Percentiles rank a stretch among this genome's conserved stretches.
Conservation (phyloP, 306 rosid species). For the Mucuna pruriens region DNA sequence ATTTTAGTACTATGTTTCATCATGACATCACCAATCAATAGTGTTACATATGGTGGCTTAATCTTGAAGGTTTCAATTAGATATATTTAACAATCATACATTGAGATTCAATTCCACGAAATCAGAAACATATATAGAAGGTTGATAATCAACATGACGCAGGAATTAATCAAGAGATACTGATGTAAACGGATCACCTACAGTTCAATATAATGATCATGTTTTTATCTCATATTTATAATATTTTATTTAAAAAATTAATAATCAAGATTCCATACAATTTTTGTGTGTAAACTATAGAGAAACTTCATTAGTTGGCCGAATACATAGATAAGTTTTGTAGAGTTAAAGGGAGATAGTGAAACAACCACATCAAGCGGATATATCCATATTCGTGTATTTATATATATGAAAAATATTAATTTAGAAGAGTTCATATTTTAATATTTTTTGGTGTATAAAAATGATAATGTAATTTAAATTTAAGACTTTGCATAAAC, state of each 20-base stretch:
- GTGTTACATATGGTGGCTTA: not conserved
- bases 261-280: not conserved
- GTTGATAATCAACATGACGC: not conserved
- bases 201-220: not conserved
- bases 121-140: not conserved
- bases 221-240: not conserved
- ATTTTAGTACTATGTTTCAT: slow-evolving; percentile 33
- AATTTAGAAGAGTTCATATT: too few relatives aligned
- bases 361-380: not conserved
- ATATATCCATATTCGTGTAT: too few relatives aligned
- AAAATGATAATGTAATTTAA: too few relatives aligned
- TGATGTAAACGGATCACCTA: not conserved
- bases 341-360: not conserved
- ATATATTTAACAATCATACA: not conserved
- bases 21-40: slow-evolving; percentile 39
- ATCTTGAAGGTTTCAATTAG: slow-evolving; percentile 7
- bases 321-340: not conserved
- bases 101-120: not conserved
- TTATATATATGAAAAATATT: too few relatives aligned
- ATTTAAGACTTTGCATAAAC: too few relatives aligned
- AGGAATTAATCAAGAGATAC: not conserved
- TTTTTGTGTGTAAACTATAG: not conserved
- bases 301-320: not conserved
- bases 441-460: too few relatives aligned
- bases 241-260: not conserved